phyloP scores from a whole-genome alignment of 1,284 basidiomycete species.

The Moniliophthora roreri region DNA sequence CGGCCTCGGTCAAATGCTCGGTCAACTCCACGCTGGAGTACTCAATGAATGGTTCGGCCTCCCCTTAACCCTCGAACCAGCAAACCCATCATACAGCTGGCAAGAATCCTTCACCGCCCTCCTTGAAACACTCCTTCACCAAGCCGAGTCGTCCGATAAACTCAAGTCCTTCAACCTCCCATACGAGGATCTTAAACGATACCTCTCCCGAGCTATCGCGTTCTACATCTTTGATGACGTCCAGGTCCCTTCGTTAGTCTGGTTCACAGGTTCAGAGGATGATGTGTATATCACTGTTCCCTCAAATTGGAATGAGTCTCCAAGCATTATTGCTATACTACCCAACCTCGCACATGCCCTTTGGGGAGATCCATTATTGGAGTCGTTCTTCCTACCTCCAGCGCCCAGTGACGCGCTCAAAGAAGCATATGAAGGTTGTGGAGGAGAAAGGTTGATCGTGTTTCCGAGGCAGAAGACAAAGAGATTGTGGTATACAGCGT shows the following conservation, averaged over 20 bases:
- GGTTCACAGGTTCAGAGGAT: constrained; percentile 56
- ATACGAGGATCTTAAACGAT: constrained; percentile 45
- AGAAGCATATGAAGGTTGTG: constrained; percentile 55
- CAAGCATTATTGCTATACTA: constrained; percentile 40
- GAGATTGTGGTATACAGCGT: constrained; percentile 71
- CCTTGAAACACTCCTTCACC: constrained; percentile 53
- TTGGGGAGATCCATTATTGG: constrained; percentile 76
- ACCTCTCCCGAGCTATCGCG: constrained; percentile 66
- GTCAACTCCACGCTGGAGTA: constrained; percentile 56
- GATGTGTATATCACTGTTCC: constrained; percentile 44
- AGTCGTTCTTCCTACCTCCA: constrained; percentile 54
- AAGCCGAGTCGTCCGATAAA: constrained; percentile 24
- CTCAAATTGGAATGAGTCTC: constrained; percentile 19
- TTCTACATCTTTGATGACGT: constrained; percentile 75
- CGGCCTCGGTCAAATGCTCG: constrained; percentile 55
- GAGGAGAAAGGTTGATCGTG: constrained; percentile 44
- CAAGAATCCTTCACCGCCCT: constrained; percentile 65
- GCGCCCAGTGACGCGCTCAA: constrained; percentile 48
- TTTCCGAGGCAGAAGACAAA: constrained; percentile 66
- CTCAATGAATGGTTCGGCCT: constrained; percentile 74
- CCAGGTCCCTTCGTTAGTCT: constrained; percentile 64
- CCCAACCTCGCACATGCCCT: constrained; percentile 55
- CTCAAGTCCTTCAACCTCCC: constrained; percentile 26
- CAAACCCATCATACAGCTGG: constrained; percentile 56
- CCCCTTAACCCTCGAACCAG: constrained; percentile 31